Percentiles rank a stretch among this genome's conserved stretches.
Evolutionary conservation across 78 protist genomes (phyloP).

Genomic region (Polysphondylium violaceum): DNA sequence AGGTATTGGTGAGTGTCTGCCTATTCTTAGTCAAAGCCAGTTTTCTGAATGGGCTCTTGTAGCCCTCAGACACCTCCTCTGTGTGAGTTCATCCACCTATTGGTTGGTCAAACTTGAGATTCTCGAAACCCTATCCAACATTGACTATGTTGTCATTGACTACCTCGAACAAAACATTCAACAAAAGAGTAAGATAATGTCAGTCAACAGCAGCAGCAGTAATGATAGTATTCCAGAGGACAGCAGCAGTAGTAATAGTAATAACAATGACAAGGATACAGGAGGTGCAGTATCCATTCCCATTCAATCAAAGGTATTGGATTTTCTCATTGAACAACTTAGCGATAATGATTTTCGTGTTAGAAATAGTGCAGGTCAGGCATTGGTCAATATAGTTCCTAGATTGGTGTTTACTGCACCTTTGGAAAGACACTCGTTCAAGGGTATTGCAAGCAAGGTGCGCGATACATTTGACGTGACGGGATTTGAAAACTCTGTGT

Average conservation of each 20-base stretch:
- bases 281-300: conserved; percentile 76
- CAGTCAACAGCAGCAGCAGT: not conserved
- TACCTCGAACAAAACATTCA: conserved; percentile 71
- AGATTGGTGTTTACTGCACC: conserved; percentile 74
- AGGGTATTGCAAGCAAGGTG: conserved; percentile 46
- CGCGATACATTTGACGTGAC: conserved; percentile 54
- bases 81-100: conserved; percentile 69
- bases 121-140: conserved; percentile 59
- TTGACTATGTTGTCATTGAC: conserved; percentile 54
- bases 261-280: not conserved
- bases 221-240: not conserved
- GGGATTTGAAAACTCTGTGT: conserved; percentile 28
- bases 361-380: conserved; percentile 69
- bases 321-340: conserved; percentile 57
- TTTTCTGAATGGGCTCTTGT: conserved; percentile 70
- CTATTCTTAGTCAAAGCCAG: conserved; percentile 8
- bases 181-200: conserved; percentile 44
- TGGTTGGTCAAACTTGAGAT: conserved; percentile 72
- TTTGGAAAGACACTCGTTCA: conserved; percentile 57
- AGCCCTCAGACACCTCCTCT: conserved; percentile 42
- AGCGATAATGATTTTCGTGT: conserved; percentile 68
- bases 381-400: conserved; percentile 58
- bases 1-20: conserved; percentile 75
- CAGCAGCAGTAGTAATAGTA: not conserved
- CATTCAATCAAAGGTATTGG: conserved; percentile 74